A percentile compares a stretch with the other conserved stretches of the same genome.
These are phyloP conservation scores for Wallacemonas collosoma DNA, from an alignment of 208 protist genomes.

Conservation along the genomic window DNA sequence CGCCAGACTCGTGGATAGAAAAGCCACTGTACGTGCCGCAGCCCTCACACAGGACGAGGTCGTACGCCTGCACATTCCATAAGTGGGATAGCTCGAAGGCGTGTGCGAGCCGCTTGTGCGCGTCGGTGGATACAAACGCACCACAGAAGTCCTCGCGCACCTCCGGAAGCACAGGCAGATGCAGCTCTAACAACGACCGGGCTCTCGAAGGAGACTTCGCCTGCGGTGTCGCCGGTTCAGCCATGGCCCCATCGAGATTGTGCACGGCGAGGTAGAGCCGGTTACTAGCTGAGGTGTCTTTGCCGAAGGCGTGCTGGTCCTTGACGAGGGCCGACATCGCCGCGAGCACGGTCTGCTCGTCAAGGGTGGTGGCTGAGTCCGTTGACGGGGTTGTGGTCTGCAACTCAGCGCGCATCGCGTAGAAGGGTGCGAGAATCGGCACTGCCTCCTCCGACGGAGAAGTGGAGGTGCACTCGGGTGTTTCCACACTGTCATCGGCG, in stretches of 20 bases:
- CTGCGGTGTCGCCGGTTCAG: background rate
- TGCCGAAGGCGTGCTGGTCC: constrained; percentile 22
- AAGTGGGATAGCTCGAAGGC: constrained; percentile 39
- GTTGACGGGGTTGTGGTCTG: background rate
- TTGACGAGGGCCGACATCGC: constrained; percentile 3
- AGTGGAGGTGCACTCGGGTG: no score
- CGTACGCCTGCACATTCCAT: constrained; percentile 45
- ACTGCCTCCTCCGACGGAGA: background rate
- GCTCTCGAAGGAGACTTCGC: background rate
- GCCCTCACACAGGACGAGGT: constrained; percentile 40
- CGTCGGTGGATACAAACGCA: constrained; percentile 23
- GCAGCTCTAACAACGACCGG: constrained; percentile 34
- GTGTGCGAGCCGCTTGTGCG: constrained; percentile 29
- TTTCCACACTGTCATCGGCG: background rate
- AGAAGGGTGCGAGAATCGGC: constrained; percentile 4
- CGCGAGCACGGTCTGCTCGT: background rate
- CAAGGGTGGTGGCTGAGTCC: background rate
- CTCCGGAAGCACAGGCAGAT: constrained; percentile 45
- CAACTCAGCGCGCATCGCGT: background rate
- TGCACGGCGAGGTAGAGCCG: constrained; percentile 48
- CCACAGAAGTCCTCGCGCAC: constrained; percentile 62
- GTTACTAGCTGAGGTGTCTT: constrained; percentile 37
- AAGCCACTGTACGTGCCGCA: constrained; percentile 50
- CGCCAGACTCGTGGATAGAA: constrained; percentile 62
- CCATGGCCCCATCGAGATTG: constrained; percentile 22